phyloP scores from a whole-genome alignment of 176 grass and related monocot genomes.

The Saccharum officinarum region DNA sequence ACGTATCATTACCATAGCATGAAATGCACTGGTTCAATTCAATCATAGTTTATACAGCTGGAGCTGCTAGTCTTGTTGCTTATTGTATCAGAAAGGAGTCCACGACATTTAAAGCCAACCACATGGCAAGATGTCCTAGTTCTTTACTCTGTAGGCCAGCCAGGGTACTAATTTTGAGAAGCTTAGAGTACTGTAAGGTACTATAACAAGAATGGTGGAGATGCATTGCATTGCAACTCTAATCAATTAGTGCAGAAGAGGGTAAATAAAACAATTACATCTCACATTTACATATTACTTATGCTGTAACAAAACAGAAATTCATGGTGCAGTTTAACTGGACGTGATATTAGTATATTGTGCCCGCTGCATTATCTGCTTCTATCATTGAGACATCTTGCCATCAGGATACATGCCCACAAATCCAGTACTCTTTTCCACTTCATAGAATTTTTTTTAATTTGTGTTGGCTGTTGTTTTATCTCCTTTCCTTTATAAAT shows the following conservation, averaged over 20 bases:
- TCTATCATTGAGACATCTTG: neutral
- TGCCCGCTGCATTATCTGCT: neutral
- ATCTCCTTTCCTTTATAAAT: neutral
- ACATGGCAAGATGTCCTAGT: slow-evolving; percentile 28
- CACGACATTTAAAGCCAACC: slow-evolving; percentile 29
- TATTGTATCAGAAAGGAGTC: slow-evolving; percentile 9
- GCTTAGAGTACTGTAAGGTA: neutral
- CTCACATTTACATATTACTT: neutral
- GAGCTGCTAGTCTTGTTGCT: slow-evolving; percentile 16
- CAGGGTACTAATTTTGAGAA: neutral
- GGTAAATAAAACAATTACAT: slow-evolving; percentile 4
- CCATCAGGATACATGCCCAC: neutral
- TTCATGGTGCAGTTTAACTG: neutral
- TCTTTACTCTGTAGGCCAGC: slow-evolving; percentile 23
- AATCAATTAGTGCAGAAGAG: neutral
- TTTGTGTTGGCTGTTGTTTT: neutral
- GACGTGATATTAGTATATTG: neutral
- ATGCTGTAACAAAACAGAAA: neutral
- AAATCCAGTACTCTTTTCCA: neutral
- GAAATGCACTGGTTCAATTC: slow-evolving; percentile 19
- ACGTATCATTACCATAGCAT: neutral
- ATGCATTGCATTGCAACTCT: neutral
- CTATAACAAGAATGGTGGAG: neutral
- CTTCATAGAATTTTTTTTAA: neutral
- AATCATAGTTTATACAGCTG: slow-evolving; percentile 22